Base-by-base conservation (phyloP, 1,284 basidiomycete species). In the Pseudomicrostroma phylloplanum region DNA sequence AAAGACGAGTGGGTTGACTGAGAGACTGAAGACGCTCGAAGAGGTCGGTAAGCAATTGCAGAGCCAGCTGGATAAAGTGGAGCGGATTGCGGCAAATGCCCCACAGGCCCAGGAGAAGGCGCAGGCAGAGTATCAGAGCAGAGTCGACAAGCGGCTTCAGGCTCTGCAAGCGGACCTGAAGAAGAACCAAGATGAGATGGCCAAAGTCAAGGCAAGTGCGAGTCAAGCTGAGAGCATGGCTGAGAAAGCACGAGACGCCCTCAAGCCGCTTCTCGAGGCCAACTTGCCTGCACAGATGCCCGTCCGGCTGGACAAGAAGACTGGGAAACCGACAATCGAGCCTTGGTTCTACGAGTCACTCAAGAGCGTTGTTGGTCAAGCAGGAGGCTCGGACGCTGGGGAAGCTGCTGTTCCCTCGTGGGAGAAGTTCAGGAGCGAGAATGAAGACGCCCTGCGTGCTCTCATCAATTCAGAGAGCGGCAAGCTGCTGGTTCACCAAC, bases 261-360 rank as follows among this genome's bases (percentile, higher is more conserved):
- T 61, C 51, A 19, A 25, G 55, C 19, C 48, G 19, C 17, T 39
- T 21, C 39, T 62, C 9, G 56, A 58, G 60, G 41, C 26, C 8
- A 48, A 46, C 23, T n/a, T 69, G 82, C 82, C 82, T 0, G 61
- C 69, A 21, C 67, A 68, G 41, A 67, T 83, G 58, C 81, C 82
- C 4, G 79, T 83, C 13, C 60, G 67, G 26, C 57, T 74, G 26
- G 77, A 80, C 41, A 55, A 53, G 42, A 67, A 73, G 21, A 71
- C 70, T 23, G 81, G 82, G 17, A 67, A 75, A 1, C 63, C 82
- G 21, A 73, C 76, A 23, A 76, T 83, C 59, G 81, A 82, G 59
- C 81, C 82, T 4, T 62, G 67, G 23, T 82, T 83, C 73, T 83
- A 81, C 80, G 74, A 72, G 13, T 78, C 81, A 57, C 76, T 84